Evolutionary conservation across 768 basidiomycete species (phyloP), one percentile per base, ranked within the genome.

Genomic region (Russula compacta): DNA sequence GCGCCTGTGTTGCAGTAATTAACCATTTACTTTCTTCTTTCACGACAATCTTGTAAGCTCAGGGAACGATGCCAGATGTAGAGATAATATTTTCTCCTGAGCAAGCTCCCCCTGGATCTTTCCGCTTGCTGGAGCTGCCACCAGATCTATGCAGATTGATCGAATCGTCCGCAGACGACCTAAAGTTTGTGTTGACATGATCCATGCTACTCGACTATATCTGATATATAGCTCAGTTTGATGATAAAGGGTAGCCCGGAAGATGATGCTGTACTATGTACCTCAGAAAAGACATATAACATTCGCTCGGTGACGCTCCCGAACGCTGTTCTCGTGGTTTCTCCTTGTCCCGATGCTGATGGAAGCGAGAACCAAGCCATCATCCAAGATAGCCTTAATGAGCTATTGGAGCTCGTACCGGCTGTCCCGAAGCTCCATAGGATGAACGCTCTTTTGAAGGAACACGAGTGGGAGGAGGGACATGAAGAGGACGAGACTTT

Each of bases 201-300:
- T 24, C 24, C 14, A 21, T 54, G 51, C 60, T 3, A 52, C 50
- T 64, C 55, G 42, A 67, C 49, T 53, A 40, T 59, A n/a, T 64
- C 65, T 61, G 35, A 35, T n/a, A 42, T 17, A 24, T 66, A 56
- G 36, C 19, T 11, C 38, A 53, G 58, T 53, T 59, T 60, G 58
- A 52, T 66, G 88, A 86, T 98, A 73, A 95, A 93, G 71, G 95
- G 95, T 7, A 76, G 84, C 47, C 72, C 82, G 1, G 79, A 80
- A 33, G 94, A 98, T 66, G 88, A 95, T 67, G 95, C 95, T 0
- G 93, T 97, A 0, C 74, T 95, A 9, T 98, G 95, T 71, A 95
- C 94, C 0, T 67, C 77, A 0, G 79, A 85, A 59, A 84, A 81
- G 70, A 98, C 95, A 0, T 99, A 87, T 70, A 69, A 81, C 2